phyloP scores from a whole-genome alignment of 768 basidiomycete genomes.

The Lactarius deliciosus region DNA sequence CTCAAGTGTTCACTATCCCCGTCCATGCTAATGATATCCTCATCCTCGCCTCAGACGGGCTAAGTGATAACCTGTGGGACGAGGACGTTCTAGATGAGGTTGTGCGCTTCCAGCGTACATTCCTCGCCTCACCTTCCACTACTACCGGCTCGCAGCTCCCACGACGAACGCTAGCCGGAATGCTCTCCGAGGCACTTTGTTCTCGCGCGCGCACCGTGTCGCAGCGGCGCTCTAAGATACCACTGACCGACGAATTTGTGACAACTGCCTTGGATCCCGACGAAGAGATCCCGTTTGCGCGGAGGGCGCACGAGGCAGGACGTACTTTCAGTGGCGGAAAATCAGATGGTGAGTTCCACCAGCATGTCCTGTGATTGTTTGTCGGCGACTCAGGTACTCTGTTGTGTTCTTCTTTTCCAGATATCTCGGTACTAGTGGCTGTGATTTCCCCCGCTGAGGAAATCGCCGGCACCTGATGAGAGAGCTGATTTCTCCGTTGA shows the following conservation, averaged over 20 bases:
- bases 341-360: constrained; percentile 62
- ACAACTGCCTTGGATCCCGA: constrained; percentile 21
- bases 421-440: constrained; percentile 67
- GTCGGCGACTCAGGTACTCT: too few species aligned
- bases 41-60: constrained; percentile 77
- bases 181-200: constrained; percentile 79
- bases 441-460: constrained; percentile 52
- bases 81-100: constrained; percentile 85
- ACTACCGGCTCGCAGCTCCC: constrained; percentile 36
- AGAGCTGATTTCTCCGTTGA: not conserved
- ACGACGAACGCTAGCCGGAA: constrained; percentile 58
- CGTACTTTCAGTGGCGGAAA: constrained; percentile 77
- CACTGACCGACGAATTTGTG: not conserved
- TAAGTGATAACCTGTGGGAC: constrained; percentile 88
- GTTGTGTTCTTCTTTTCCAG: constrained; percentile 35
- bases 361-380: not conserved
- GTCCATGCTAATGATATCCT: constrained; percentile 73
- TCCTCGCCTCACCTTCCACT: constrained; percentile 26
- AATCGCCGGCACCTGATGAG: not conserved
- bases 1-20: constrained; percentile 67
- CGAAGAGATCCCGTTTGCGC: constrained; percentile 77
- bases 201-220: constrained; percentile 72
- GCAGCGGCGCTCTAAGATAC: constrained; percentile 38
- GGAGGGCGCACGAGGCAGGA: constrained; percentile 75
- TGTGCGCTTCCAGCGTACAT: constrained; percentile 50